Base-by-base conservation (phyloP, 169 alveolate genomes). In the Babesia caballi region DNA sequence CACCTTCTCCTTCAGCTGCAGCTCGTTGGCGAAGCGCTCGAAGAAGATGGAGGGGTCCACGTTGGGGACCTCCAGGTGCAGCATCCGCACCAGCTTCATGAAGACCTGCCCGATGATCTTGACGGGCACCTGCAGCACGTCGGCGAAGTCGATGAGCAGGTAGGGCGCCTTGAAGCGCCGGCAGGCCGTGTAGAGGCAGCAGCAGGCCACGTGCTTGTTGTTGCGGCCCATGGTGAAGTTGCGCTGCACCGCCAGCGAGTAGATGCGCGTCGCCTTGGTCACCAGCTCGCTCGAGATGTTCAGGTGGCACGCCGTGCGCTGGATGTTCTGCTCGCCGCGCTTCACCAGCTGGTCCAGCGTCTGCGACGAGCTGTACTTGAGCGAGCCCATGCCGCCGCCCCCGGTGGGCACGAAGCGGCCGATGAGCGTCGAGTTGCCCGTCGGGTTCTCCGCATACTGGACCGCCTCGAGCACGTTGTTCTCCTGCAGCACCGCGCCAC, bases 1-100 rank as follows among this genome's bases (percentile, higher is more conserved):
- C 5, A 94, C 85, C 61, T 96, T 96, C 36, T 94, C 97, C 30
- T 95, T 97, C 40, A 96, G 90, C 46, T 95, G 91, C 58, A 98
- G 88, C 83, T 95, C 95, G 40, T 92, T 89, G 28, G 99, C 98
- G 83, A 96, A 97, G 38, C 99, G 89, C 82, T 95, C 98, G 83
- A 96, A 91, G 84, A 91, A 96, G 35, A 96, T 76, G 17, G 98
- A 95, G 25, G 99, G 99, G 71, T 97, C 99, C 15, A 95, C 93
- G 41, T 94, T 89, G 5, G 98, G 98, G 17, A 95, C 97, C 68
- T 89, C 92, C 19, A 93, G 77, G 72, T 92, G 94, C 14, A 95
- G 70, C 73, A 93, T 83, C 28, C 97, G 81, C 30, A 94, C 92
- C 53, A 95, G 80, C 80, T 95, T 95, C 94, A 94, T 88, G 76